Evolutionary conservation across 2,329 filamentous ascomycete genomes (phyloP).

Genomic region (Nemania sp.): DNA sequence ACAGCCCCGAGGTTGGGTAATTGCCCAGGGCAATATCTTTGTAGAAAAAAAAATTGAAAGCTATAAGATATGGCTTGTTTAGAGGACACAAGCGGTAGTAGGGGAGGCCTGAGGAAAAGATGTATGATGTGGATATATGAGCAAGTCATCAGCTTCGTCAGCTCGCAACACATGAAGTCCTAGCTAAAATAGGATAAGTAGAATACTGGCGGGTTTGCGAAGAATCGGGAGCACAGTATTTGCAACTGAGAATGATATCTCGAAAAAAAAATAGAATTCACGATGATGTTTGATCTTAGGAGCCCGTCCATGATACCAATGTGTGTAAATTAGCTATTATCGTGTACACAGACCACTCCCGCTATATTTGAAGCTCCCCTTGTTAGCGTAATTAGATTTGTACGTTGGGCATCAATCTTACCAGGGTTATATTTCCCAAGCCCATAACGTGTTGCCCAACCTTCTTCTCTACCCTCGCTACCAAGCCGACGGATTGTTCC

Average conservation of each 20-base stretch:
- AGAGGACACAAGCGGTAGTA: neutral
- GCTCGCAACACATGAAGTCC: neutral
- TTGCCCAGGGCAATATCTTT: neutral
- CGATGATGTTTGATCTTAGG: neutral
- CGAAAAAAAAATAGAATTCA: neutral
- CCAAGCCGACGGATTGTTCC: neutral
- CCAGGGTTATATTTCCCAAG: neutral
- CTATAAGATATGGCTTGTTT: neutral
- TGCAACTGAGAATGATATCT: neutral
- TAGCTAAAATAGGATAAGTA: neutral
- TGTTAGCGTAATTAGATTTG: neutral
- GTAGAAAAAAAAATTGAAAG: neutral
- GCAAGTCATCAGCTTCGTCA: neutral
- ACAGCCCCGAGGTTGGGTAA: slow-evolving; percentile 26
- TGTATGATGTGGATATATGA: neutral
- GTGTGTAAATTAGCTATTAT: neutral
- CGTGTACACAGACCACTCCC: neutral
- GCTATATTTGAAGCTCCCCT: neutral
- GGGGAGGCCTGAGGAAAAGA: neutral
- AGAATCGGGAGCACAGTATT: neutral
- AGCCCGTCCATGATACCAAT: neutral
- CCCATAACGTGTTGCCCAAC: neutral
- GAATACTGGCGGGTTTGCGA: neutral
- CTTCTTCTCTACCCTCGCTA: neutral
- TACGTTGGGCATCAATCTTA: slow-evolving; percentile 6